phyloP scores from a whole-genome alignment of 2,329 filamentous ascomycete species.

The Colletotrichum musae region DNA sequence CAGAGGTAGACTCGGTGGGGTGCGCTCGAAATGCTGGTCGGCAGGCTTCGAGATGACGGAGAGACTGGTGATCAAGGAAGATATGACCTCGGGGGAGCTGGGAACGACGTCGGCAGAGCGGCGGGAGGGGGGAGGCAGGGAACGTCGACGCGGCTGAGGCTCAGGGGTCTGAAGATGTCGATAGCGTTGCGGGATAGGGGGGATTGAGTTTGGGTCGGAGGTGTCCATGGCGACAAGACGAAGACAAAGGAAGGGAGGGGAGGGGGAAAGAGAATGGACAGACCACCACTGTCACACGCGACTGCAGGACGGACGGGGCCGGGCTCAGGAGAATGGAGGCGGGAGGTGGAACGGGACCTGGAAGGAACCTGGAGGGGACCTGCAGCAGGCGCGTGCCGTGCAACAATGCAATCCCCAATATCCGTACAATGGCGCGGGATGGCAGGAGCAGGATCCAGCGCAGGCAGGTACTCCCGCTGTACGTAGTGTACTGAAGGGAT shows the following conservation, averaged over 20 bases:
- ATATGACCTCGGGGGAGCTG: conserved; percentile 79
- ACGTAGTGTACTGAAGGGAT: too few species aligned
- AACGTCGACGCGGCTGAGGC: conserved; percentile 32
- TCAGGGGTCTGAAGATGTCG: conserved; percentile 41
- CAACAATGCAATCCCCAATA: conserved; percentile 9
- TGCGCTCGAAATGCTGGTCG: conserved; percentile 77
- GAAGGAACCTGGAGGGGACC: conserved; percentile 2
- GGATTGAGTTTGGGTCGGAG: conserved; percentile 35
- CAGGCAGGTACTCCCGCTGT: conserved; percentile 27
- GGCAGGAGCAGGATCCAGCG: conserved; percentile 2
- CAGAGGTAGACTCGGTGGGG: conserved; percentile 49
- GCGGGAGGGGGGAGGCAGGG: conserved; percentile 41
- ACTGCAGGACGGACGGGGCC: conserved; percentile 32
- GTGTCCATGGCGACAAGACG: conserved; percentile 39
- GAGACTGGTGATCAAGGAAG: conserved; percentile 77
- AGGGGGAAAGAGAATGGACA: conserved; percentile 14
- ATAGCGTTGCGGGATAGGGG: conserved; percentile 42
- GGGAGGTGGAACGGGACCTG: conserved; percentile 15
- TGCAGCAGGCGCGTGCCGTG: conserved; percentile 23
- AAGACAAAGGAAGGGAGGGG: conserved; percentile 5
- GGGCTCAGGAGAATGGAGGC: conserved; percentile 26
- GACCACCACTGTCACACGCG: conserved; percentile 11
- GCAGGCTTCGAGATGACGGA: conserved; percentile 78
- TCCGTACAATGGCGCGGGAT: too few species aligned
- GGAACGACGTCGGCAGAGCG: conserved; percentile 53